A percentile compares a stretch with the other conserved stretches of the same genome.
These are phyloP conservation scores for Geotrichum australiense DNA, from an alignment of 1,139 yeast species.

Conservation along the genomic window DNA sequence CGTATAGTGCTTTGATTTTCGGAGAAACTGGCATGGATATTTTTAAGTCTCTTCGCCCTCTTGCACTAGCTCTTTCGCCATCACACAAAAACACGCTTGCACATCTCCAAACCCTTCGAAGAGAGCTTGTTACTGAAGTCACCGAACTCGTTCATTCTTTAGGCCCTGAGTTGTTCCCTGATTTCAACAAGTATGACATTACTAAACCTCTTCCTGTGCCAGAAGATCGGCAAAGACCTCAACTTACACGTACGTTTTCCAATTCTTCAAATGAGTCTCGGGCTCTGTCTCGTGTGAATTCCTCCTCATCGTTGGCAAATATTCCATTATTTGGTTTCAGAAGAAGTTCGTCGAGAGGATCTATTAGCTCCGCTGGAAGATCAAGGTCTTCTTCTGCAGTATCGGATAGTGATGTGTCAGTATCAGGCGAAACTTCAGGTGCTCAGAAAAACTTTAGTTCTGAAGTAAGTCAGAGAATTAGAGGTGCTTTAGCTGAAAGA, in stretches of 20 bases:
- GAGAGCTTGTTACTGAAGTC: slow-evolving; percentile 50
- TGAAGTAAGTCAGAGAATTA: slow-evolving; percentile 28
- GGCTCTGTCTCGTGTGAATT: slow-evolving; percentile 48
- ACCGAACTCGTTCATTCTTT: slow-evolving; percentile 61
- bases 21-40: slow-evolving; percentile 94
- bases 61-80: slow-evolving; percentile 59
- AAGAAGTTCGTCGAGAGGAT: slow-evolving; percentile 11
- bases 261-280: slow-evolving; percentile 36
- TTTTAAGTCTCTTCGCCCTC: slow-evolving; percentile 73
- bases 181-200: slow-evolving; percentile 44
- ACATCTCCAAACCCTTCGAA: slow-evolving; percentile 50
- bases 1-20: slow-evolving; percentile 79
- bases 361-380: slow-evolving; percentile 1
- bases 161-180: slow-evolving; percentile 77
- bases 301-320: slow-evolving; percentile 48
- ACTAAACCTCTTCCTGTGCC: slow-evolving; percentile 43
- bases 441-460: slow-evolving; percentile 22
- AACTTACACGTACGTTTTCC: slow-evolving; percentile 12
- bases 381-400: slow-evolving; percentile 13
- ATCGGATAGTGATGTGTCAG: slow-evolving; percentile 9
- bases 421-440: slow-evolving; percentile 16
- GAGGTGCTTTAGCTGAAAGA: slow-evolving; percentile 28
- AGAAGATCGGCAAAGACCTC: slow-evolving; percentile 29
- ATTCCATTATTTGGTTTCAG: slow-evolving; percentile 45
- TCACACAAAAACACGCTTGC: slow-evolving; percentile 45